phyloP scores from a whole-genome alignment of 805 yeast genomes.

The Yamadazyma olivae region DNA sequence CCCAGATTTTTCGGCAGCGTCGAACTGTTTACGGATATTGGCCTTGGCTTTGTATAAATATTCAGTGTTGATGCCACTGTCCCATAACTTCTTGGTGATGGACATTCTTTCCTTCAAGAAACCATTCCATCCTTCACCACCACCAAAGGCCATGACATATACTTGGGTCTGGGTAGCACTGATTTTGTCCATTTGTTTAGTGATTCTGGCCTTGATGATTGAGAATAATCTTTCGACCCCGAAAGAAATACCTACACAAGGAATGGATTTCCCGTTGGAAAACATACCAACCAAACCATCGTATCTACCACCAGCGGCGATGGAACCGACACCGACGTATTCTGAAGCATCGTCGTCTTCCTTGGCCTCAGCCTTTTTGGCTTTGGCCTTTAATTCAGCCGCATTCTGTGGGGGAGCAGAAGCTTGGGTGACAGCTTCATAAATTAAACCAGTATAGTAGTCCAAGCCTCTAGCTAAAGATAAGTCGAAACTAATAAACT shows the following conservation, averaged over 20 bases:
- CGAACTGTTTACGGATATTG: constrained; percentile 93
- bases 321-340: constrained; percentile 96
- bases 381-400: constrained; percentile 54
- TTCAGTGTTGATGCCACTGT: constrained; percentile 84
- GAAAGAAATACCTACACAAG: constrained; percentile 96
- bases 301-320: constrained; percentile 98
- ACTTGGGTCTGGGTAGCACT: constrained; percentile 90
- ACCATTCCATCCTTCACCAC: constrained; percentile 95
- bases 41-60: constrained; percentile 91
- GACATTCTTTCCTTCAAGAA: constrained; percentile 89
- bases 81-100: constrained; percentile 81
- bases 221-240: constrained; percentile 96
- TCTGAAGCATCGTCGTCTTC: constrained; percentile 80
- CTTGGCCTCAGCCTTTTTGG: constrained; percentile 26
- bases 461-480: constrained; percentile 97
- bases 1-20: constrained; percentile 94
- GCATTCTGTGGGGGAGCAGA: constrained; percentile 94
- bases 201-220: constrained; percentile 72
- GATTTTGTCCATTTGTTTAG: constrained; percentile 54
- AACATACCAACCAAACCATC: constrained; percentile 97
- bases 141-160: constrained; percentile 96
- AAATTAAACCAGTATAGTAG: constrained; percentile 94
- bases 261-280: constrained; percentile 85
- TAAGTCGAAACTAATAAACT: constrained; percentile 78
- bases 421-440: constrained; percentile 92